Base-by-base conservation (phyloP, 1,284 basidiomycete genomes). In the Rhodotorula glutinis region DNA sequence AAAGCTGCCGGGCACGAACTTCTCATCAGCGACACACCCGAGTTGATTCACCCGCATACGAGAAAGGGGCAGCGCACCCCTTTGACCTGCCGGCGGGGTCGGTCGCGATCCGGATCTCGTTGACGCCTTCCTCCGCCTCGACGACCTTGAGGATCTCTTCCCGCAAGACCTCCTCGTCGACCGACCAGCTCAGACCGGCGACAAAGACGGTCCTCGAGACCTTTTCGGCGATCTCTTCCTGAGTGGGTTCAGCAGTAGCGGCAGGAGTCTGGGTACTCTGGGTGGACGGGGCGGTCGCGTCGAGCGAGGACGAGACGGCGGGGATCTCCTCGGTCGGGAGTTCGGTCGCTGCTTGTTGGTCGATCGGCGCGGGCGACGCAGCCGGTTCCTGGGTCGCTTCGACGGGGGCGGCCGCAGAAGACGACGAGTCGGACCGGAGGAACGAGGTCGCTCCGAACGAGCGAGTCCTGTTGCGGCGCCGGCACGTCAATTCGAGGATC, bases 121-220 rank as follows among this genome's bases (percentile, higher is more conserved):
- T 83, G 73, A 98, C 86, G 78, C 92, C 88, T 53, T 88, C 87
- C 3, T 33, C 46, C 8, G 40, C 33, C 29, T 68, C 69, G 25
- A 73, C 49, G 16, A 57, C 56, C 27, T 59, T 59, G 40, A 44
- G 53, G 75, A 99, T 97, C 80, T 97, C 95, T 79, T 88, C 85
- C 61, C 87, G 86, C 71, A 98, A 86, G 85, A 93, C 92, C 80
- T 97, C 94, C 79, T 92, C 89, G 83, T 98, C 95, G 73, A 98
- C 88, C 79, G 92, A 92, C 92, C 93, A 99, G 47, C 92, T 95
- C 57, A 98, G 84, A 68, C 87, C 86, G 63, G 95, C 95, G 74
- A 98, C 91, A 78, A 95, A 98, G 76, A 98, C 85, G 60, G 87
- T 88, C 27, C 66, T 51, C 1, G 62, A 25, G 38, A 47, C 41